Base-by-base conservation (phyloP, 1,139 yeast species). In the Candida dubliniensis region DNA sequence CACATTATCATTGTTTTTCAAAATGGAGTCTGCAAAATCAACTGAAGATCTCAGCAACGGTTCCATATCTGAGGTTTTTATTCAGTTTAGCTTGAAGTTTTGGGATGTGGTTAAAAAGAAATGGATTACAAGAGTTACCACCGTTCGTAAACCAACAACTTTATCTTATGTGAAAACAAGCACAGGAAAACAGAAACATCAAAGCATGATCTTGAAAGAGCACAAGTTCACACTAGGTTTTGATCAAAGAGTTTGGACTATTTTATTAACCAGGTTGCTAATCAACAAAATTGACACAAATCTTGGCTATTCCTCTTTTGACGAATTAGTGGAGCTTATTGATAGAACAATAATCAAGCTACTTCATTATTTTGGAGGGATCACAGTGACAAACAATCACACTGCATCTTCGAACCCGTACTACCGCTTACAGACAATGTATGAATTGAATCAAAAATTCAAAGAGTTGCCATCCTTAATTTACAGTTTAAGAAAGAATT, bases 241-340 rank as follows among this genome's bases (percentile, higher is more conserved):
- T 50, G 66, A 71, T 48, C 67, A 64, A 37, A 45, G 57, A 11
- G 55, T 59, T 1, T 71, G 71, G 64, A 50, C 60, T 10, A 56
- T 64, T 0, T 52, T 71, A 15, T 53, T 72, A 14, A 46, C 69
- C 0, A 53, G 75, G 37, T 53, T 71, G 15, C 48, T 71, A 23
- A 58, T 71, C 24, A 57, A 63, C 45, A 67, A 63, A 36, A 66
- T 69, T 12, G 72, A 71, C 46, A 63, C 70, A 3, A 52, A 61
- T 4, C 48, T 68, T 35, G 76, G 77, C 1, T 70, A 51, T 50
- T 70, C 65, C 13, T 54, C 59, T 31, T 66, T 68, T 44, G 71
- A 64, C 12, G 59, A 59, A 32, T 53, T 64, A 18, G 52, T 58
- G 3, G 50, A 55, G 2, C 49, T 57, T 6, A 53, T 71, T 2